Conservation (phyloP, 2,329 filamentous ascomycete species). For the Pseudogymnoascus sp. region DNA sequence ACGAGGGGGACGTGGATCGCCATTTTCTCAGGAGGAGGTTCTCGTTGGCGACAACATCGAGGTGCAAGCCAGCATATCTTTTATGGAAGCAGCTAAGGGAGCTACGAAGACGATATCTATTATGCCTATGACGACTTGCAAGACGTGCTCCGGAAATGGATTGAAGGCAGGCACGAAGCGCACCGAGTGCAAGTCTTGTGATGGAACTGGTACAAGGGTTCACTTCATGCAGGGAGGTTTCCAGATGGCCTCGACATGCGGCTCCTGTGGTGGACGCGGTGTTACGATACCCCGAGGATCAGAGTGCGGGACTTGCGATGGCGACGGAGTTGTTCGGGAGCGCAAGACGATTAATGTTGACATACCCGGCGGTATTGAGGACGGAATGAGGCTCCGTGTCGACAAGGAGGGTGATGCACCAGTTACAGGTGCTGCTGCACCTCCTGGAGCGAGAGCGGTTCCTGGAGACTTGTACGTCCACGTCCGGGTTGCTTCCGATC, state of each 20-base stretch:
- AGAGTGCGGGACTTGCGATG: constrained; percentile 72
- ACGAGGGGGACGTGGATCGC: constrained; percentile 48
- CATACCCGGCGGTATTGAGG: constrained; percentile 91
- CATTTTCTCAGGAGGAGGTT: constrained; percentile 69
- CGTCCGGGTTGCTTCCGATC: constrained; percentile 80
- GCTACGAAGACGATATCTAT: constrained; percentile 81
- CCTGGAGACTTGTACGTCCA: constrained; percentile 87
- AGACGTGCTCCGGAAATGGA: constrained; percentile 75
- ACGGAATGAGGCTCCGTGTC: constrained; percentile 86
- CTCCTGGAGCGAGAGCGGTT: constrained; percentile 56
- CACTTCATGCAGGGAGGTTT: constrained; percentile 90
- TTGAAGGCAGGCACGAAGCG: constrained; percentile 73
- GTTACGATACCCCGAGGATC: constrained; percentile 67
- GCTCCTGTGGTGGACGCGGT: constrained; percentile 72
- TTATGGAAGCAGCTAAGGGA: constrained; percentile 93
- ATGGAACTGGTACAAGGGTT: constrained; percentile 78
- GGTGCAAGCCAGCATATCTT: constrained; percentile 84
- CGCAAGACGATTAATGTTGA: constrained; percentile 79
- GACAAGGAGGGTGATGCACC: constrained; percentile 83
- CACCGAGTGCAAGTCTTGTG: constrained; percentile 69
- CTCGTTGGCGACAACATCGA: constrained; percentile 95
- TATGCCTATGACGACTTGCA: constrained; percentile 72
- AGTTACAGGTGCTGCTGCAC: constrained; percentile 61
- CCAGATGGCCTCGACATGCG: constrained; percentile 89
- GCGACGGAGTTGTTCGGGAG: constrained; percentile 78